A percentile compares a stretch with the other conserved stretches of the same genome.
Conservation (phyloP, 148 eudicot genomes). For the Amaranthus cruentus region DNA sequence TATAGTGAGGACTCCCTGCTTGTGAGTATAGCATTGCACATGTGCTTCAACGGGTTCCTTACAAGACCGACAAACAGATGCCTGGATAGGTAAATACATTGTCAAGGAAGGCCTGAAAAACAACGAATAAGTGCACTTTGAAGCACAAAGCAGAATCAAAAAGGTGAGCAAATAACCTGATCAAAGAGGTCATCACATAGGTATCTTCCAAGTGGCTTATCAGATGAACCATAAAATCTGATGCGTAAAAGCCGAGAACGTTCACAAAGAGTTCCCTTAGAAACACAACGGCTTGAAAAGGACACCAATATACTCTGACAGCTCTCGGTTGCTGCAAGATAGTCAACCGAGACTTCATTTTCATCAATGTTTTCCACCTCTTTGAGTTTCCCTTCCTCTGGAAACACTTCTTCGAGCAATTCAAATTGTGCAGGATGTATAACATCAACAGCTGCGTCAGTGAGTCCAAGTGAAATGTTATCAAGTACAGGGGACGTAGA, state of each 20-base stretch:
- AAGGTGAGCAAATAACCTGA: constrained; percentile 44
- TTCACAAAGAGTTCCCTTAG: constrained; percentile 87
- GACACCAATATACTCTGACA: constrained; percentile 87
- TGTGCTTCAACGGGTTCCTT: constrained; percentile 93
- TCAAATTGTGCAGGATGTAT: constrained; percentile 30
- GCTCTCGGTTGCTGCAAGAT: constrained; percentile 50
- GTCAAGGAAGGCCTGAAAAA: no score
- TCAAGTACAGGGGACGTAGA: constrained; percentile 13
- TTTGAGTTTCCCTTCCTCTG: constrained; percentile 30
- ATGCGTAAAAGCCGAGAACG: constrained; percentile 85
- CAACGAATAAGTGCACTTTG: background rate
- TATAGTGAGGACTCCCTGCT: constrained; percentile 80
- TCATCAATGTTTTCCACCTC: constrained; percentile 34
- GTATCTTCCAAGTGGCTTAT: constrained; percentile 90
- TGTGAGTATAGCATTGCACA: constrained; percentile 85
- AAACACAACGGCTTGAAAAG: constrained; percentile 81
- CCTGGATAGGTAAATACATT: constrained; percentile 36
- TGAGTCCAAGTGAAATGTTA: constrained; percentile 18
- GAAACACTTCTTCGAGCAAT: constrained; percentile 16
- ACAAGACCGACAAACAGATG: constrained; percentile 62
- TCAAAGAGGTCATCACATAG: constrained; percentile 82
- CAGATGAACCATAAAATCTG: constrained; percentile 83
- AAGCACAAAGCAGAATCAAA: constrained; percentile 28
- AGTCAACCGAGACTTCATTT: constrained; percentile 44
- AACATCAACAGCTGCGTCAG: constrained; percentile 16